Conservation (phyloP, 164 flowering plant genomes). For the Magnolia changhungtana region DNA sequence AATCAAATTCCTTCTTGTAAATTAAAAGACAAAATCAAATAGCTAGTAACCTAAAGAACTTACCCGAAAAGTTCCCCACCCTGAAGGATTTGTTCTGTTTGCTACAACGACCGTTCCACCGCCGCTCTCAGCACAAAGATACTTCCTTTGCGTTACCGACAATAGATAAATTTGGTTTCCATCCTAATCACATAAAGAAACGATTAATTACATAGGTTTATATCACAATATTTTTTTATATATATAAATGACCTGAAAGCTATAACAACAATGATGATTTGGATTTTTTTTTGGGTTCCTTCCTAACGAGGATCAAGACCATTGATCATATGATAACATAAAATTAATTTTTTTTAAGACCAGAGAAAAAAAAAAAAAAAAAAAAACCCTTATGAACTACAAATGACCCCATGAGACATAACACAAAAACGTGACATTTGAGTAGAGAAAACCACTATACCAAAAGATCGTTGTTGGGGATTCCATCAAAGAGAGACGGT, state of each 20-base stretch:
- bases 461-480: slow-evolving; percentile 39
- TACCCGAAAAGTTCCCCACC: slow-evolving; percentile 61
- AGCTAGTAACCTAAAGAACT: background rate
- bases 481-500: slow-evolving; percentile 34
- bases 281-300: too few relatives aligned
- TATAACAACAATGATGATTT: too few relatives aligned
- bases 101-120: slow-evolving; percentile 55
- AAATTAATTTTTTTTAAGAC: background rate
- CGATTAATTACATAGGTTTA: too few relatives aligned
- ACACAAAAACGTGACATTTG: too few relatives aligned
- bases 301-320: background rate
- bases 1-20: background rate
- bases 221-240: too few relatives aligned
- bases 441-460: slow-evolving; percentile 13
- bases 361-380: background rate
- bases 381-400: background rate
- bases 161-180: slow-evolving; percentile 53
- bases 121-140: slow-evolving; percentile 52
- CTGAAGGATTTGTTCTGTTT: slow-evolving; percentile 34
- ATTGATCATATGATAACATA: background rate
- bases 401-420: background rate
- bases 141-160: slow-evolving; percentile 49
- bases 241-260: too few relatives aligned
- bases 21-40: too few relatives aligned
- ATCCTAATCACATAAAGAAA: slow-evolving; percentile 34